Evolutionary conservation across 805 yeast species (phyloP).

Genomic region (Ogataea populi-albae): DNA sequence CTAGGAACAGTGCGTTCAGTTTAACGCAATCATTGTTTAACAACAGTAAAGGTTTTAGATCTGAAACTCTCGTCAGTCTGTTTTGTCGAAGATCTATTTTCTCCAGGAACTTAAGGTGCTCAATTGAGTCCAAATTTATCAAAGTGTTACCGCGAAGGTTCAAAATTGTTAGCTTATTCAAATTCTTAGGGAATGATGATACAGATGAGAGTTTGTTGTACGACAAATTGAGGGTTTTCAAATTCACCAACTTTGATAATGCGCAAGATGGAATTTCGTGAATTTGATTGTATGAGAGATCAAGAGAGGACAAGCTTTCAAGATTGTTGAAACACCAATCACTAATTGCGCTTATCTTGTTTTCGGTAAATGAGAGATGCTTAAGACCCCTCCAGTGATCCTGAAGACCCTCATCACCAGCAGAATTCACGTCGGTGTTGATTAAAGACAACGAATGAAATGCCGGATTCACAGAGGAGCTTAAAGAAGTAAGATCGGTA

Average conservation of each 20-base stretch:
- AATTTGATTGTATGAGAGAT: slow-evolving; percentile 53
- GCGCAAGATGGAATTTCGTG: slow-evolving; percentile 49
- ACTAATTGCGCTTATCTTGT: slow-evolving; percentile 33
- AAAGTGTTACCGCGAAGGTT: slow-evolving; percentile 51
- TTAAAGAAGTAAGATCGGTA: slow-evolving; percentile 1
- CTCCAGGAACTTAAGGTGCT: slow-evolving; percentile 40
- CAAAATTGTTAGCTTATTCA: slow-evolving; percentile 43
- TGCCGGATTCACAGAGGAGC: slow-evolving; percentile 1
- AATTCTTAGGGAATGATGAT: slow-evolving; percentile 35
- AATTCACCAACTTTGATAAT: slow-evolving; percentile 43
- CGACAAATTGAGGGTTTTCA: slow-evolving; percentile 53
- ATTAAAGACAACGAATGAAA: slow-evolving; percentile 1
- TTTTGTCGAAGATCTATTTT: slow-evolving; percentile 55
- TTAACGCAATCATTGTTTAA: slow-evolving; percentile 22
- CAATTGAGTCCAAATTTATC: slow-evolving; percentile 42
- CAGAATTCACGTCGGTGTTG: not conserved
- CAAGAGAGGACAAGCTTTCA: slow-evolving; percentile 40
- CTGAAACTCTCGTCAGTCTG: slow-evolving; percentile 34
- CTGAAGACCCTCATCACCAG: slow-evolving; percentile 1
- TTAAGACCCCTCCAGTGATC: slow-evolving; percentile 37
- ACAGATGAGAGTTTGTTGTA: slow-evolving; percentile 41
- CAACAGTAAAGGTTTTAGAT: slow-evolving; percentile 40
- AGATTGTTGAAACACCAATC: slow-evolving; percentile 31
- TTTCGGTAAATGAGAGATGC: slow-evolving; percentile 41
- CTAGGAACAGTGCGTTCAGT: slow-evolving; percentile 28